A percentile compares a stretch with the other conserved stretches of the same genome.
Conservation (phyloP, 2,329 filamentous ascomycete species). For the Xylaria polymorpha region DNA sequence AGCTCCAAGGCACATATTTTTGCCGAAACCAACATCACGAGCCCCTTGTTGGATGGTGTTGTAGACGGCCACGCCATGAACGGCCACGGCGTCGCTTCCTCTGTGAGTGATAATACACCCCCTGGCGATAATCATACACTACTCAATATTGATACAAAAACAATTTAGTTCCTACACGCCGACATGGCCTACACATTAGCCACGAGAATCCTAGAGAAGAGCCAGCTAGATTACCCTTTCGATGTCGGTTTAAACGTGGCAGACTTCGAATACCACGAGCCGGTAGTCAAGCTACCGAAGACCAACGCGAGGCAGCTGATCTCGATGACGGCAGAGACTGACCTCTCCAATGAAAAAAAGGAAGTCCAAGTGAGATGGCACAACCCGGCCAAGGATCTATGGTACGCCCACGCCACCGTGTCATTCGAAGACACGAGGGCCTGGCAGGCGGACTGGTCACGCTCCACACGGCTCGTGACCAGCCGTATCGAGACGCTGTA, state of each 20-base stretch:
- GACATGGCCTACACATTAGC: conserved; percentile 74
- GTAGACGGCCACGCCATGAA: neutral
- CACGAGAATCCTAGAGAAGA: conserved; percentile 45
- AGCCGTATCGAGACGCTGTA: conserved; percentile 54
- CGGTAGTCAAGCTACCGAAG: neutral
- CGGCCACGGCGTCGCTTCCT: conserved; percentile 56
- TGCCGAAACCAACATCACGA: neutral
- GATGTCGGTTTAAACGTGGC: conserved; percentile 51
- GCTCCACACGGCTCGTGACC: neutral
- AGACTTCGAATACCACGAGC: conserved; percentile 46
- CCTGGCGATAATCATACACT: neutral
- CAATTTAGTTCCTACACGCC: conserved; percentile 61
- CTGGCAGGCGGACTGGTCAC: neutral
- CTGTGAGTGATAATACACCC: conserved; percentile 51
- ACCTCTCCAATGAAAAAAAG: neutral
- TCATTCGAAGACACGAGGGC: neutral
- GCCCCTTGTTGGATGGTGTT: neutral
- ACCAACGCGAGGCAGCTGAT: neutral
- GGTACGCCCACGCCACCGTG: neutral
- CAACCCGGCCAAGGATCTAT: neutral
- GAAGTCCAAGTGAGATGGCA: neutral
- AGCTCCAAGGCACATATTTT: neutral
- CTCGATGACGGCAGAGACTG: neutral
- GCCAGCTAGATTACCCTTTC: neutral
- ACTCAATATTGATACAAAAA: too few species aligned